Evolutionary conservation across 257 asterid species (phyloP).

Genomic region (Primulina huaijiensis): DNA sequence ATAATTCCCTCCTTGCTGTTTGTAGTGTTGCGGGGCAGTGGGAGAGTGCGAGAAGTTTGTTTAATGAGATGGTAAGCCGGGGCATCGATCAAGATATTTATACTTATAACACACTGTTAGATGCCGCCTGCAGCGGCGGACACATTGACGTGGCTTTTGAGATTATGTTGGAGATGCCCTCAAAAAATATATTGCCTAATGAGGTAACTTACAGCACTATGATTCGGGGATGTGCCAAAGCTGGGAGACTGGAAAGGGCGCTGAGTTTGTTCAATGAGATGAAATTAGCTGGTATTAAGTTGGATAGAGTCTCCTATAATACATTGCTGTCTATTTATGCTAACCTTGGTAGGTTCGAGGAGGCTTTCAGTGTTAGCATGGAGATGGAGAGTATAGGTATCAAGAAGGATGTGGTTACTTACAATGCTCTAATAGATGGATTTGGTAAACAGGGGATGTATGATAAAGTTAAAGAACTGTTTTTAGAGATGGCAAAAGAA

Average conservation of each 20-base stretch:
- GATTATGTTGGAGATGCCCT: slow-evolving; percentile 72
- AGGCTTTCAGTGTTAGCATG: slow-evolving; percentile 66
- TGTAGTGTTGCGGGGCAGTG: slow-evolving; percentile 91
- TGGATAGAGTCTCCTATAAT: slow-evolving; percentile 87
- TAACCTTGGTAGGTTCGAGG: slow-evolving; percentile 80
- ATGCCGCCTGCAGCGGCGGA: slow-evolving; percentile 83
- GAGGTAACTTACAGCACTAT: slow-evolving; percentile 86
- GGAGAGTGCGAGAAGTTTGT: slow-evolving; percentile 66
- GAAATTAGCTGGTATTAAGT: slow-evolving; percentile 72
- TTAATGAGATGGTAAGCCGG: slow-evolving; percentile 63
- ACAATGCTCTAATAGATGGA: slow-evolving; percentile 85
- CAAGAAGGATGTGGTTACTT: slow-evolving; percentile 88
- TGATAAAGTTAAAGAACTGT: slow-evolving; percentile 66
- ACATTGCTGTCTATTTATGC: slow-evolving; percentile 80
- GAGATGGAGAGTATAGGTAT: slow-evolving; percentile 94
- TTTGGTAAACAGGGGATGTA: slow-evolving; percentile 87
- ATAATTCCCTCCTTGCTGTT: slow-evolving; percentile 86
- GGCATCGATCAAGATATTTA: slow-evolving; percentile 88
- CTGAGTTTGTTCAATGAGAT: slow-evolving; percentile 74
- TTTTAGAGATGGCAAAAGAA: slow-evolving; percentile 64
- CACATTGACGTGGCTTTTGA: slow-evolving; percentile 74
- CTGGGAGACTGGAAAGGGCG: slow-evolving; percentile 64
- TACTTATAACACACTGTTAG: slow-evolving; percentile 81
- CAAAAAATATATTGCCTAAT: slow-evolving; percentile 64
- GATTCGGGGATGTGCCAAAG: slow-evolving; percentile 94